Base-by-base conservation (phyloP, 371 early-diverging fungal species). In the Mycotypha africana region DNA sequence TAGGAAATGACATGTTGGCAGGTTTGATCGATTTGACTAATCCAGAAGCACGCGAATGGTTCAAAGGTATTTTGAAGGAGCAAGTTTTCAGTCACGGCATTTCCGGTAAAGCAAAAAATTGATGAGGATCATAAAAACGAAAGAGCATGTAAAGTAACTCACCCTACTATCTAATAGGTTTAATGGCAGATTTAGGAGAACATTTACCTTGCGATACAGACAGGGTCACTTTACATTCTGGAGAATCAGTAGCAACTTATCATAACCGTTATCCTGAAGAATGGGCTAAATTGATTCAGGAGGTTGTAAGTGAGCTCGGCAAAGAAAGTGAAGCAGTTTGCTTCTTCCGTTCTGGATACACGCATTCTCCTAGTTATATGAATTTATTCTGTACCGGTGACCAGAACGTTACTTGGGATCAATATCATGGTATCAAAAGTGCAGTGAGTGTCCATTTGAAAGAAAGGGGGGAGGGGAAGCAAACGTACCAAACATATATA, bases 331-430 rank as follows among this genome's bases (percentile, higher is more conserved):
- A 69, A 22, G 52, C 60, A 0, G 51, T 71, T 1, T 48, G 51
- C 25, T 62, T 65, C 37, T 51, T 51, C 37, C 57, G 66, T 3
- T 56, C 68, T 9, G 74, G 55, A 7, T 67, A 46, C 17, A 59
- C 60, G 4, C 51, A 43, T 7, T 64, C 67, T 2, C 72, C 71
- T 16, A 47, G 56, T 5, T 45, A 62, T 22, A 56, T 62, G 47
- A 58, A 60, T 7, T 15, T 65, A 4, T 38, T 72, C 35, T 70
- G 72, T 63, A 54, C 72, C 19, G 74, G 74, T 4, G 68, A 70
- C 31, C 72, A 65, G 21, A 59, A 57, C 14, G 64, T 60, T 10
- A 46, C 64, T 4, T 72, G 72, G 72, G 68, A 72, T 50, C 51
- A 57, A 25, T 56, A 64, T 21, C 56, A 63, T 46, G 73, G 75